These are phyloP conservation scores for Oropetium thomaeum DNA, from an alignment of 176 grass and related monocot species.

Conservation along the genomic window DNA sequence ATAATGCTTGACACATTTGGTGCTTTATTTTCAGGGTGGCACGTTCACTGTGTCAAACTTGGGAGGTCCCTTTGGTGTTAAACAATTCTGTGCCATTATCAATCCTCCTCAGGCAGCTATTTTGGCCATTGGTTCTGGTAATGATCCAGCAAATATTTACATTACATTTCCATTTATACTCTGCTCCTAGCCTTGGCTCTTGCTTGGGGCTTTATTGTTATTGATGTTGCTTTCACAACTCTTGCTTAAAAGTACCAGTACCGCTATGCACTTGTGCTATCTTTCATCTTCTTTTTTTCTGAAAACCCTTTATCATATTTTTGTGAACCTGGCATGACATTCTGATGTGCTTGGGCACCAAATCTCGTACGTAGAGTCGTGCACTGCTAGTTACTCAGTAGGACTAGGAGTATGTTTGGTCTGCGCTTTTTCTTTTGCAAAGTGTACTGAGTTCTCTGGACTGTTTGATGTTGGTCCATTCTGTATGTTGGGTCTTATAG, in stretches of 20 bases:
- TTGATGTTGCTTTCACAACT: background rate
- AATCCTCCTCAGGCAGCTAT: conserved; percentile 95
- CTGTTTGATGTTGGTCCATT: background rate
- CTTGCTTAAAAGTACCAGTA: background rate
- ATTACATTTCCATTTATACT: background rate
- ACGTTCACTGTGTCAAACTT: conserved; percentile 92
- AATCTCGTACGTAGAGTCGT: too few relatives aligned
- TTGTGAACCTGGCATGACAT: background rate
- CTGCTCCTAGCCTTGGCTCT: background rate
- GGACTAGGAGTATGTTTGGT: background rate
- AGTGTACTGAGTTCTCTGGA: background rate
- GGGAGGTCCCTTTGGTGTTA: conserved; percentile 94
- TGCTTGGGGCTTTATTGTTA: background rate
- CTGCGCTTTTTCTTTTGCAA: background rate
- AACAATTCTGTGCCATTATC: conserved; percentile 94
- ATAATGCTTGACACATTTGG: conserved; percentile 6
- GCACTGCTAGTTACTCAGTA: background rate
- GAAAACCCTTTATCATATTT: background rate
- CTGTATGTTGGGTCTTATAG: background rate
- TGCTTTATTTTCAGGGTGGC: conserved; percentile 64
- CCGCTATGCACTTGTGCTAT: background rate
- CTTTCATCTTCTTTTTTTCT: background rate
- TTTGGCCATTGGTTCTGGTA: conserved; percentile 95
- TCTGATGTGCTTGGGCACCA: background rate
- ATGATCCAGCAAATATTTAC: background rate